phyloP scores from a whole-genome alignment of 257 asterid genomes.

The Henckelia pumila region DNA sequence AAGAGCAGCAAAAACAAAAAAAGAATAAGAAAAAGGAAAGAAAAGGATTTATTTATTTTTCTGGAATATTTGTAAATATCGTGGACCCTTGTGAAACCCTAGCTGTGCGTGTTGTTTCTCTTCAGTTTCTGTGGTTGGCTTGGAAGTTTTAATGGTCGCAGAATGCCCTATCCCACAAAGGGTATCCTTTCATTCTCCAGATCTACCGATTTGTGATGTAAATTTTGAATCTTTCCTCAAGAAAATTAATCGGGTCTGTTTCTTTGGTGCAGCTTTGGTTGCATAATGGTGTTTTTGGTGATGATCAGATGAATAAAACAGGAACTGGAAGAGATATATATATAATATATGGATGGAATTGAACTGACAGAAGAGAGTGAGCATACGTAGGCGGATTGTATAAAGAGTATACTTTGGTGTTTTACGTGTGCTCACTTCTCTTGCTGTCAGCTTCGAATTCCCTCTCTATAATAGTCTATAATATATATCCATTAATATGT shows the following conservation, averaged over 20 bases:
- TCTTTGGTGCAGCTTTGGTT: neutral
- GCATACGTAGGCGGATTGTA: conserved; percentile 53
- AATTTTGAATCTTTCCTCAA: neutral
- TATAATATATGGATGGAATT: conserved; percentile 25
- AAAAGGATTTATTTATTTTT: too few species aligned
- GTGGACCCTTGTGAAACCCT: neutral
- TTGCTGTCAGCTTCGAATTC: conserved; percentile 40
- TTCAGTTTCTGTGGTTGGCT: neutral
- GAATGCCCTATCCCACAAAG: neutral
- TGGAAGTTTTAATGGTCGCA: neutral
- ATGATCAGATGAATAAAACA: neutral
- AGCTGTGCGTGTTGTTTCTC: neutral
- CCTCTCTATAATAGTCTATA: neutral
- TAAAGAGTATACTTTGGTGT: conserved; percentile 29
- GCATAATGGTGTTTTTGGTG: too few species aligned
- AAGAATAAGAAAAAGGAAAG: too few species aligned
- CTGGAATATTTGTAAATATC: neutral
- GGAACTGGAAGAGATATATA: too few species aligned
- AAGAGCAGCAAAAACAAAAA: too few species aligned
- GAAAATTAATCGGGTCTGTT: neutral
- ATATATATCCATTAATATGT: too few species aligned
- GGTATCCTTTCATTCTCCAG: neutral
- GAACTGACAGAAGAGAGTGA: conserved; percentile 62
- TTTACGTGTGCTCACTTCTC: conserved; percentile 52
- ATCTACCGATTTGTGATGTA: neutral